phyloP scores from a whole-genome alignment of 2,329 filamentous ascomycete genomes.

The Fusarium pseudograminearum region DNA sequence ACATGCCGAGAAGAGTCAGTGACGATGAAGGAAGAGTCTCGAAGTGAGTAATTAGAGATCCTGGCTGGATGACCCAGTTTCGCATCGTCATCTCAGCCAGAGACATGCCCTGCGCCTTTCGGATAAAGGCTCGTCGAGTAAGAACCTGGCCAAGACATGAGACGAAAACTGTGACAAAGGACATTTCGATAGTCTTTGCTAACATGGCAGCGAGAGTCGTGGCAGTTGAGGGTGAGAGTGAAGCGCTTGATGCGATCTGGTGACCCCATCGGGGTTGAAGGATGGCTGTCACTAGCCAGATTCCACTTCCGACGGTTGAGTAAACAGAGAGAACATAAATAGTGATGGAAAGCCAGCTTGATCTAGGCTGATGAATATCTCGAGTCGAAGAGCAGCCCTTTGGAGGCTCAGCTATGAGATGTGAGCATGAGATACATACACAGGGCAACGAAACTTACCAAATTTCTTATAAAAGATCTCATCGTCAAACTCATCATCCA shows the following conservation, averaged over 20 bases:
- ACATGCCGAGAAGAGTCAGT: slow-evolving; percentile 70
- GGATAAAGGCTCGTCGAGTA: slow-evolving; percentile 74
- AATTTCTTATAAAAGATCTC: slow-evolving; percentile 51
- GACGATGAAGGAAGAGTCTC: slow-evolving; percentile 73
- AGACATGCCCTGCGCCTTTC: slow-evolving; percentile 72
- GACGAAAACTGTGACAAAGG: slow-evolving; percentile 82
- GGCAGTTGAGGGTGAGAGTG: slow-evolving; percentile 72
- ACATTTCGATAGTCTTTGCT: slow-evolving; percentile 81
- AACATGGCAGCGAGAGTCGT: slow-evolving; percentile 75
- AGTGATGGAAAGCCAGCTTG: slow-evolving; percentile 63
- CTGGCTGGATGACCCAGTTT: slow-evolving; percentile 77
- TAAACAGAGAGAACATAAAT: slow-evolving; percentile 67
- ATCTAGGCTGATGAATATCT: slow-evolving; percentile 50
- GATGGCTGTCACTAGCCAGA: slow-evolving; percentile 75
- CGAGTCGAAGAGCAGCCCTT: slow-evolving; percentile 51
- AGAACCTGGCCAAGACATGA: slow-evolving; percentile 80
- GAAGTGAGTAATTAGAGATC: slow-evolving; percentile 77
- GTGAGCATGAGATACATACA: neutral
- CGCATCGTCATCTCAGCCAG: slow-evolving; percentile 84
- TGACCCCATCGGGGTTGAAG: slow-evolving; percentile 72
- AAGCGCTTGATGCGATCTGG: slow-evolving; percentile 64
- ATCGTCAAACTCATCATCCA: slow-evolving; percentile 47
- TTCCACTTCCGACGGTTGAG: slow-evolving; percentile 71
- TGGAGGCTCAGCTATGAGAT: slow-evolving; percentile 46
- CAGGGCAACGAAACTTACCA: slow-evolving; percentile 35